phyloP scores from a whole-genome alignment of 768 basidiomycete species.

The Russula foetens region DNA sequence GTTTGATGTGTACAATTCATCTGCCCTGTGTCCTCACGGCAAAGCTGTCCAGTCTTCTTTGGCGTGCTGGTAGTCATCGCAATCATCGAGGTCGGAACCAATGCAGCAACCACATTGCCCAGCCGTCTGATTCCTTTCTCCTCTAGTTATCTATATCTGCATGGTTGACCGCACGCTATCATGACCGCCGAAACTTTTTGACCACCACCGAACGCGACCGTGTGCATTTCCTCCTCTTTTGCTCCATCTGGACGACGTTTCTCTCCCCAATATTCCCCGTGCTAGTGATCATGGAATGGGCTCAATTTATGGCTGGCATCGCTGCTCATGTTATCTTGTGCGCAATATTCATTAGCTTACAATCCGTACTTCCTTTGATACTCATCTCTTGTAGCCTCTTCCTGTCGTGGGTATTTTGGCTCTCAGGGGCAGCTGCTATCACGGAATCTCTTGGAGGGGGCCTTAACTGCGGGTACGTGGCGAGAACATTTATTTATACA shows the following conservation, averaged over 20 bases:
- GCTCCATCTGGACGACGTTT: slow-evolving; percentile 19
- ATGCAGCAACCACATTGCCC: not conserved
- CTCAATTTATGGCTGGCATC: slow-evolving; percentile 1
- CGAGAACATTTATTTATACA: not conserved
- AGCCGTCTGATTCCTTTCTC: not conserved
- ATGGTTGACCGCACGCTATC: slow-evolving; percentile 60
- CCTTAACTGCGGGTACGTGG: slow-evolving; percentile 15
- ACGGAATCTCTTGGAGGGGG: slow-evolving; percentile 5
- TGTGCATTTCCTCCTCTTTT: slow-evolving; percentile 19
- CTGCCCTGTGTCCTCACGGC: not conserved
- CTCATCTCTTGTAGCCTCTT: slow-evolving; percentile 6
- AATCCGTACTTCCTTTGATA: not conserved
- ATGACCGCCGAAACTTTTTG: slow-evolving; percentile 44
- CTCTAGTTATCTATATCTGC: slow-evolving; percentile 59
- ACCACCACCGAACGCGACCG: slow-evolving; percentile 46
- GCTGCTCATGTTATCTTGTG: slow-evolving; percentile 17
- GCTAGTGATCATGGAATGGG: not conserved
- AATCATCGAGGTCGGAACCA: slow-evolving; percentile 14
- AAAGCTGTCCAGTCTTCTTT: slow-evolving; percentile 8
- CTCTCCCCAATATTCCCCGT: slow-evolving; percentile 17
- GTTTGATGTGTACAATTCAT: not conserved
- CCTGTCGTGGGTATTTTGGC: slow-evolving; percentile 21
- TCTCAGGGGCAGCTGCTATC: slow-evolving; percentile 20
- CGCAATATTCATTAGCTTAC: not conserved
- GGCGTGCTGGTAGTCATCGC: slow-evolving; percentile 9